Evolutionary conservation across 225 moss, liverwort and hornwort species (phyloP), one percentile per base, ranked within the genome.

Genomic region (Marchantia polymorpha): DNA sequence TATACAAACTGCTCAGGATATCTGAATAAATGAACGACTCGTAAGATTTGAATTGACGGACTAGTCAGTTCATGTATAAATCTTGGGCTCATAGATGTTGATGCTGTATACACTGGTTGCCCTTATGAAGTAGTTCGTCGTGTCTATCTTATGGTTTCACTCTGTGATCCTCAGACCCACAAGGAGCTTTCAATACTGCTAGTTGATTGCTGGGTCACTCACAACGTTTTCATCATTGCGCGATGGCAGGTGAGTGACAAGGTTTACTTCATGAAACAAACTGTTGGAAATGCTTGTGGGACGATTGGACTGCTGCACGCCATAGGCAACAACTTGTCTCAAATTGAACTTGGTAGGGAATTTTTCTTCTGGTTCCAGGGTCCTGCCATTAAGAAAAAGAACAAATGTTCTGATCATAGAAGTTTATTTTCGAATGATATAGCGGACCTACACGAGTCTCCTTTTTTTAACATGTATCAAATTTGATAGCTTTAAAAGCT

Each of bases 251-350:
- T 86, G 75, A 93, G 89, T 85, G 93, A 93, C 78, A 91, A 92
- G 75, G 86, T 95, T 66, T 95, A 93, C 79, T 95, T 88, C 82
- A 88, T 93, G 93, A 92, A 91, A 79, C 95, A 95, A 90, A 95
- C 95, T 75, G 95, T 95, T 71, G 93, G 90, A 71, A 93, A 95
- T 85, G 95, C 93, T 82, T 95, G 95, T 88, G 95, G 95, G 30
- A 95, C 95, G 67, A 83, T 95, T 84, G 95, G 95, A 78, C 85
- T 95, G 73, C 93, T 95, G 81, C 95, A 95, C 87, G 93, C 95
- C 52, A 83, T 92, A 78, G 93, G 93, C 91, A 95, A 95, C 87
- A 85, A 89, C 82, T 39, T 87, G 73, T 80, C 89, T 84, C 89
- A 90, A 70, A 80, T 93, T 81, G 84, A 92, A 26, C 89, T 95